Evolutionary conservation across 495 filamentous ascomycete species (phyloP), one percentile per base, ranked within the genome.

Genomic region (Tricharina praecox): DNA sequence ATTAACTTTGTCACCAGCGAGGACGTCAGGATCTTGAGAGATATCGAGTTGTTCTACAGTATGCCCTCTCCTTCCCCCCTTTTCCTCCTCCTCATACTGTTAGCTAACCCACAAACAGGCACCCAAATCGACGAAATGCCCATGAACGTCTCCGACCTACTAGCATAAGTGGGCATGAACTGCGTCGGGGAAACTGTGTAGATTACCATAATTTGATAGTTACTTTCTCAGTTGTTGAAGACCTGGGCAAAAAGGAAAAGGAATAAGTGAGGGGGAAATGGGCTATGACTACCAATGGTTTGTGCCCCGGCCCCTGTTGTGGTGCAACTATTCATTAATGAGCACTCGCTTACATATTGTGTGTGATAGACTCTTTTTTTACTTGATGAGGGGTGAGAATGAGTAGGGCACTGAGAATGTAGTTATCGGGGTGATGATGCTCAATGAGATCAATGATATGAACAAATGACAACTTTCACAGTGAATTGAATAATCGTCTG

Each of bases 1-100:
- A 97, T 97, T 75, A 97, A 97, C 80, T 97, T 97, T 68, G 90
- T 97, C 64, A 97, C 92, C 48, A 85, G 60, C 53, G 90, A 97
- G 51, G 90, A 97, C 71, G 90, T 97, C 55, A 87, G 92, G 64
- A 97, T 97, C 78, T 83, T 97, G 76, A 79, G 90, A 58, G 92
- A 97, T 66, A 97, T 97, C 53, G 90, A 85, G 63, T 69, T 75
- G 66, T 66, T 54, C 61, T 66, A 56, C 23, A 51, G 37, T 43
- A 40, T 23, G 7, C 15, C 34, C 34, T 37, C 34, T 15, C 15
- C 15, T 18, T 23, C 9, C 23, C 16, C 15, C 0, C 7, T 1
- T 18, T 18, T 15, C 18, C 24, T 11, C 23, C 16, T 16, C 0
- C 8, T 2, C 13, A 25, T 16, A 3, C n/a, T 3, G n/a, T 53